Evolutionary conservation across 805 yeast species (phyloP).

Genomic region (Starmerella sirachaensis): DNA sequence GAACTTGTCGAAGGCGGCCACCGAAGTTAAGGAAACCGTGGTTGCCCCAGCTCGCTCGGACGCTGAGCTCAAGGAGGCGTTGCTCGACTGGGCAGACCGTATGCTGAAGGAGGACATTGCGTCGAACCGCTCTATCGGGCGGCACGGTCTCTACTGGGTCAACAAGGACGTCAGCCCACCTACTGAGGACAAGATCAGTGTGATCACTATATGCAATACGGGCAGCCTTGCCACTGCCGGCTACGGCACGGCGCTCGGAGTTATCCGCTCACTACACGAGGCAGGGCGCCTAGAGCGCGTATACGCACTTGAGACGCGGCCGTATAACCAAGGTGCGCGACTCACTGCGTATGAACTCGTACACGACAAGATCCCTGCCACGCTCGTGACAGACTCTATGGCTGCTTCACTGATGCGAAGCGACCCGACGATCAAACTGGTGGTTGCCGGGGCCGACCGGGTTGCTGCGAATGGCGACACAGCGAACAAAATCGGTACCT

Average conservation of each 20-base stretch:
- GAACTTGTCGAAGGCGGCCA: constrained; percentile 66
- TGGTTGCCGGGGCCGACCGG: constrained; percentile 92
- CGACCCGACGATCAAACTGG: constrained; percentile 63
- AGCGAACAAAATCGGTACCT: constrained; percentile 94
- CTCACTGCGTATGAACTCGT: constrained; percentile 83
- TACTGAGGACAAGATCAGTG: constrained; percentile 58
- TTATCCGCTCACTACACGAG: constrained; percentile 56
- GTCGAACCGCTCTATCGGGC: constrained; percentile 72
- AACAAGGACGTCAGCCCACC: constrained; percentile 35
- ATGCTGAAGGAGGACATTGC: constrained; percentile 64
- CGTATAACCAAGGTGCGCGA: constrained; percentile 93
- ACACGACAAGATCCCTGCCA: constrained; percentile 76
- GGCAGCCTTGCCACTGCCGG: constrained; percentile 97
- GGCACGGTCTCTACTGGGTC: constrained; percentile 66
- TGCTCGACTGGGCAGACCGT: constrained; percentile 31
- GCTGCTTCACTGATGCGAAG: constrained; percentile 59
- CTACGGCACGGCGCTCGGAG: constrained; percentile 93
- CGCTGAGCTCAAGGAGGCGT: constrained; percentile 24
- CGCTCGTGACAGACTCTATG: constrained; percentile 84
- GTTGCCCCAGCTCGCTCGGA: constrained; percentile 11
- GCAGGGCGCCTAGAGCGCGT: constrained; percentile 51
- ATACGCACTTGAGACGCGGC: constrained; percentile 87
- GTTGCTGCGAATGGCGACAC: constrained; percentile 89
- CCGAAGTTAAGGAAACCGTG: constrained; percentile 35
- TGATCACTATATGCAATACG: constrained; percentile 87